Percentiles rank a stretch among this genome's conserved stretches.
Evolutionary conservation across 257 asterid species (phyloP).

Genomic region (Solanum chmielewskii): DNA sequence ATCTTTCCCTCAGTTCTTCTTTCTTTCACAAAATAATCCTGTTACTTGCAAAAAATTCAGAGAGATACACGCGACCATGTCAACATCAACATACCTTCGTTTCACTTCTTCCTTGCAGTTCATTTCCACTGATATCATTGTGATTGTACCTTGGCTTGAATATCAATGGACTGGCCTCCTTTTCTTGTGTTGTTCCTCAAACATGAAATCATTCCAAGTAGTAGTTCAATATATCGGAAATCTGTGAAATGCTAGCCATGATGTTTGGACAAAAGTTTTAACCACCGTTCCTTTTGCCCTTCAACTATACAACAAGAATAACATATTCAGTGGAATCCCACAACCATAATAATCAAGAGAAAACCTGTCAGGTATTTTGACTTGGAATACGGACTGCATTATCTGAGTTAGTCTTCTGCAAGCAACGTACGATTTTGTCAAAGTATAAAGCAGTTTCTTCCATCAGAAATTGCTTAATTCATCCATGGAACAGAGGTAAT

Average conservation of each 20-base stretch:
- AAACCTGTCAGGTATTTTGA: not conserved
- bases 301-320: not conserved
- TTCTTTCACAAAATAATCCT: not conserved
- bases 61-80: too few relatives aligned
- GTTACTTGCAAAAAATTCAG: not conserved
- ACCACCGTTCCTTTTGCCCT: not conserved
- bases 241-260: too few relatives aligned
- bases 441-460: not conserved
- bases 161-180: too few relatives aligned
- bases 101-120: too few relatives aligned
- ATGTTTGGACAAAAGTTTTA: too few relatives aligned
- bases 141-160: too few relatives aligned
- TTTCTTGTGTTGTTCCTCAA: too few relatives aligned
- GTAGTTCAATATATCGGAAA: too few relatives aligned
- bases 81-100: too few relatives aligned
- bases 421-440: not conserved
- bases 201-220: too few relatives aligned
- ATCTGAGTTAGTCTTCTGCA: not conserved
- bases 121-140: too few relatives aligned
- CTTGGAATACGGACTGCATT: not conserved
- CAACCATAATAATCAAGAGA: not conserved
- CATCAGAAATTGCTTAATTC: not conserved
- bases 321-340: too few relatives aligned
- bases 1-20: not conserved
- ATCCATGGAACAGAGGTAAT: not conserved